phyloP scores from a whole-genome alignment of 345 rosid species.

The Pistacia atlantica region DNA sequence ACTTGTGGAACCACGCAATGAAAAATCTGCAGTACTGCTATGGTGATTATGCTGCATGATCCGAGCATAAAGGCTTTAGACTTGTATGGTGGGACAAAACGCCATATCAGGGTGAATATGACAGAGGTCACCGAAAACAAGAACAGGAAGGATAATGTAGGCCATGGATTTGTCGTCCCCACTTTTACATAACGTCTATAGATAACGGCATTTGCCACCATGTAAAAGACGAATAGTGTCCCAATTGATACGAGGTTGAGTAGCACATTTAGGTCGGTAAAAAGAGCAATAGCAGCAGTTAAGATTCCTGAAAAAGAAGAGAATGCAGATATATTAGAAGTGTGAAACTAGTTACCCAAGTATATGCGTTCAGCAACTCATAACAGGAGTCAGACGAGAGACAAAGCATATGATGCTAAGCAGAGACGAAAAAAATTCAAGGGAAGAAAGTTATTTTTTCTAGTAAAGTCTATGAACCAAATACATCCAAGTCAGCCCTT shows the following conservation, averaged over 20 bases:
- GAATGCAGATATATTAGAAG: neutral
- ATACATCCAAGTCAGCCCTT: constrained; percentile 20
- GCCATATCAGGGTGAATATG: constrained; percentile 70
- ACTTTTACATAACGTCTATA: constrained; percentile 70
- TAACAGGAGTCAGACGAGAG: neutral
- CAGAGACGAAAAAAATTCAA: neutral
- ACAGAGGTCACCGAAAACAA: constrained; percentile 62
- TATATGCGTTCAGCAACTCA: neutral
- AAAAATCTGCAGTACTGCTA: constrained; percentile 53
- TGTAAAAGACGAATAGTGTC: constrained; percentile 88
- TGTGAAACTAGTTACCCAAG: neutral
- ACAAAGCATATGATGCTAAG: neutral
- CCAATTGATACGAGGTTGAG: constrained; percentile 89
- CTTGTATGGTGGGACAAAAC: constrained; percentile 52
- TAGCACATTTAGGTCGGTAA: constrained; percentile 73
- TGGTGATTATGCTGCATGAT: constrained; percentile 38
- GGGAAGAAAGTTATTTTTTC: neutral
- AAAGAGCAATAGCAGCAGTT: constrained; percentile 80
- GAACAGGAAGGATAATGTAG: constrained; percentile 70
- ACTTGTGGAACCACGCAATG: constrained; percentile 60
- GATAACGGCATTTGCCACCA: constrained; percentile 90
- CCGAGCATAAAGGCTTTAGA: constrained; percentile 60
- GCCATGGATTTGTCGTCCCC: constrained; percentile 75
- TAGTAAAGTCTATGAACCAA: constrained; percentile 1
- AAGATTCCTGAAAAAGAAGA: constrained; percentile 58